phyloP scores from a whole-genome alignment of 441 rosid genomes.

The Gossypium gossypioides region DNA sequence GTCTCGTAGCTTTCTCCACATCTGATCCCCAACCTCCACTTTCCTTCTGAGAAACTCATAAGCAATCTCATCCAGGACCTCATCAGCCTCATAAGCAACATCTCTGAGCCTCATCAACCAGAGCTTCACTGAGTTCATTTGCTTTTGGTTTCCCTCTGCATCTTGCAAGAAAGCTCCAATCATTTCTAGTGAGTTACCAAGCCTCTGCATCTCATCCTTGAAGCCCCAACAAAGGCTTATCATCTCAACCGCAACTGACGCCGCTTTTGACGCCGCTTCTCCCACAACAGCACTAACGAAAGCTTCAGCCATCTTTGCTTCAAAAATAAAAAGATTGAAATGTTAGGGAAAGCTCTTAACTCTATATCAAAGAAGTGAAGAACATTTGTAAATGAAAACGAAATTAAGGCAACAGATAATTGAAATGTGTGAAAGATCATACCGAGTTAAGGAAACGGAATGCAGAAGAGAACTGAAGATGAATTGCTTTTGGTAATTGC shows the following conservation, averaged over 20 bases:
- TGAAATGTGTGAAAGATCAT: neutral
- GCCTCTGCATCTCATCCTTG: neutral
- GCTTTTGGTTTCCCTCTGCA: too few relatives aligned
- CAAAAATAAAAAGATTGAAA: neutral
- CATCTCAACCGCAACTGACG: neutral
- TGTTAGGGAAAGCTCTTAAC: neutral
- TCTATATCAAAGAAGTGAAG: neutral
- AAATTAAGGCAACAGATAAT: neutral
- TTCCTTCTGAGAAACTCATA: slow-evolving; percentile 6
- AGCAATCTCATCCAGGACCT: neutral
- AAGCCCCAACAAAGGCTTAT: neutral
- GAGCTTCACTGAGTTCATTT: too few relatives aligned
- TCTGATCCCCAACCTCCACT: neutral
- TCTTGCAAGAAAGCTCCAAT: neutral
- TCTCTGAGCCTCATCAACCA: slow-evolving; percentile 6
- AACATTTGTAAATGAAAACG: neutral
- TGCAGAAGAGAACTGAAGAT: neutral
- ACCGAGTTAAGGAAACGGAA: neutral
- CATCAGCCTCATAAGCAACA: slow-evolving; percentile 15
- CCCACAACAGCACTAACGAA: neutral
- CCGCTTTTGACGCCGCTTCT: neutral
- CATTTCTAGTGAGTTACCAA: neutral
- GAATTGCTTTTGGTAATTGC: neutral
- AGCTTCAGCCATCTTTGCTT: slow-evolving; percentile 7
- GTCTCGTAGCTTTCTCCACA: neutral